Evolutionary conservation across 768 basidiomycete species (phyloP).

Genomic region (Tulasnella sp.): DNA sequence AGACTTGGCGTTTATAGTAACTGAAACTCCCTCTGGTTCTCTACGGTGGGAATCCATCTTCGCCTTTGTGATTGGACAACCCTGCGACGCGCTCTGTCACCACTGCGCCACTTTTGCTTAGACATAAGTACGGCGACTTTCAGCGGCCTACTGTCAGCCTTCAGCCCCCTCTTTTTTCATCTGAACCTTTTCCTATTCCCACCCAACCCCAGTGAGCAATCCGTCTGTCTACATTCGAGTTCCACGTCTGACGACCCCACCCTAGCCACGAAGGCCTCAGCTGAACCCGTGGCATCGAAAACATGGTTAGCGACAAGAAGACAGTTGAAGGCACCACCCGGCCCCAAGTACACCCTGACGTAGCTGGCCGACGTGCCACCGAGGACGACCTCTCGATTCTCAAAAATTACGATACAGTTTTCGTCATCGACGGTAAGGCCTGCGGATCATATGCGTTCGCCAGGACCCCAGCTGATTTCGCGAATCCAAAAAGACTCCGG

Average conservation of each 20-base stretch:
- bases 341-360: neutral
- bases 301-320: neutral
- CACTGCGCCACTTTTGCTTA: neutral
- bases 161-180: neutral
- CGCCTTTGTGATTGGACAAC: neutral
- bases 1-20: neutral
- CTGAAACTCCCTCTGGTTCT: neutral
- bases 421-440: slow-evolving; percentile 35
- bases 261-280: neutral
- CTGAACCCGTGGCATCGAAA: neutral
- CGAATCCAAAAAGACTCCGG: slow-evolving; percentile 44
- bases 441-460: neutral
- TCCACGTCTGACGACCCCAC: neutral
- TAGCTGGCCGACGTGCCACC: neutral
- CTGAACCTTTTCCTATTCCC: neutral
- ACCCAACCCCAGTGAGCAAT: neutral
- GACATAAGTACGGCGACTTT: neutral
- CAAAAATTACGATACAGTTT: slow-evolving; percentile 46
- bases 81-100: neutral
- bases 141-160: neutral
- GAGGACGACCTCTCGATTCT: neutral
- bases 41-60: too few relatives aligned
- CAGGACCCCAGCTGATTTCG: neutral
- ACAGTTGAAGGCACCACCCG: neutral
- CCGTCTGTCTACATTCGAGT: neutral